phyloP scores from a whole-genome alignment of 495 filamentous ascomycete species.

The Aspergillus baeticus region DNA sequence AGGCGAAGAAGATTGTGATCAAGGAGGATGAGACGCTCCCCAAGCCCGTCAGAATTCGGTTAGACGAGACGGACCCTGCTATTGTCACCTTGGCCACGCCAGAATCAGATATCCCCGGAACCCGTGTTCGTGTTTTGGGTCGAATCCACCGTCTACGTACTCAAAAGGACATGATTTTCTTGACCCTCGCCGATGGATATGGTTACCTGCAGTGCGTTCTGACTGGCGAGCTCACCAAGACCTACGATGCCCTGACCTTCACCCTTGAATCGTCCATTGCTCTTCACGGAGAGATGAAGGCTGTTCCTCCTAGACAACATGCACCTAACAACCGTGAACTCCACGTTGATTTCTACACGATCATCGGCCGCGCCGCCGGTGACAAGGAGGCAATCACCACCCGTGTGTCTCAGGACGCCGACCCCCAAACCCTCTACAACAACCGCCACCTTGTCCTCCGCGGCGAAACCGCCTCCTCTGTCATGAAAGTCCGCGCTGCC shows the following conservation, averaged over 20 bases:
- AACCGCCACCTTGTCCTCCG: constrained; percentile 89
- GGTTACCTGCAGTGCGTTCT: constrained; percentile 88
- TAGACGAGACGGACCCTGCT: constrained; percentile 60
- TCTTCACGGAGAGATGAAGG: constrained; percentile 84
- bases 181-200: constrained; percentile 85
- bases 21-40: constrained; percentile 79
- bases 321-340: constrained; percentile 89
- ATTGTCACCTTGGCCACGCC: constrained; percentile 59
- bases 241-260: constrained; percentile 86
- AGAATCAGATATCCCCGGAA: constrained; percentile 58
- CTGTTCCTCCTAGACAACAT: constrained; percentile 72
- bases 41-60: constrained; percentile 70
- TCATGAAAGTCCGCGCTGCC: constrained; percentile 89
- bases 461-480: constrained; percentile 79
- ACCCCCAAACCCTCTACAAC: constrained; percentile 79
- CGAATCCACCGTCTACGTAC: constrained; percentile 79
- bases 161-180: constrained; percentile 86
- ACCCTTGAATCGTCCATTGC: constrained; percentile 87
- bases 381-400: constrained; percentile 95
- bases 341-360: constrained; percentile 88
- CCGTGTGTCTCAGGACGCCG: constrained; percentile 76
- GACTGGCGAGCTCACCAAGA: constrained; percentile 80
- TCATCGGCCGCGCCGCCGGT: constrained; percentile 80
- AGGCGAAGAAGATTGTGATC: constrained; percentile 85
- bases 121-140: constrained; percentile 79